These are phyloP conservation scores for Colletotrichum kahawae DNA, from an alignment of 2,329 filamentous ascomycete species.

Conservation along the genomic window DNA sequence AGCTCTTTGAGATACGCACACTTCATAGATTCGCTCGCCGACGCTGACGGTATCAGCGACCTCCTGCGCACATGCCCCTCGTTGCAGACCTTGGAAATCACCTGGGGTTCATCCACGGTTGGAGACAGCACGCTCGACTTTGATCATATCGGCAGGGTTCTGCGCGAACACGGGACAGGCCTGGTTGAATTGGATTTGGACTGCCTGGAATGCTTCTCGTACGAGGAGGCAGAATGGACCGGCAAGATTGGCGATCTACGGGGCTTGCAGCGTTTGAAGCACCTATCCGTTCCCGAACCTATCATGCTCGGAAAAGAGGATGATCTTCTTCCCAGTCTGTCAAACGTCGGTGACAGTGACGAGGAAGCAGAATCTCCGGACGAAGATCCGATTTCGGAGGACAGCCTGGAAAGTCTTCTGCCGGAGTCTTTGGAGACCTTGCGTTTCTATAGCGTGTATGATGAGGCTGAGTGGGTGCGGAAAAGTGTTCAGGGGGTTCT, in stretches of 20 bases:
- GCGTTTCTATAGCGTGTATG: not conserved
- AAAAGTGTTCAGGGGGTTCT: not conserved
- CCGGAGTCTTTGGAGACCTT: not conserved
- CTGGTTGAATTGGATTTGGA: not conserved
- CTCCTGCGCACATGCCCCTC: not conserved
- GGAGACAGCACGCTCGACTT: not conserved
- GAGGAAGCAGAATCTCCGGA: not conserved
- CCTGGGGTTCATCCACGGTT: not conserved
- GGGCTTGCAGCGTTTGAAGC: not conserved
- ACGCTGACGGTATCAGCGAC: not conserved
- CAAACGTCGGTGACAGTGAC: not conserved
- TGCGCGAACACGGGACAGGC: not conserved
- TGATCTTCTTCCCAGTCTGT: not conserved
- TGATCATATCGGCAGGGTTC: not conserved
- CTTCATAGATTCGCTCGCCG: not conserved
- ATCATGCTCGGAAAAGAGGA: not conserved
- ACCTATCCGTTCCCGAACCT: not conserved
- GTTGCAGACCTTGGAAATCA: not conserved
- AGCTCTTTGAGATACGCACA: not conserved
- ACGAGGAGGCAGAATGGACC: not conserved
- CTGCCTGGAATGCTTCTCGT: not conserved
- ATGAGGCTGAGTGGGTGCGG: not conserved
- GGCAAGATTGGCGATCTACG: not conserved
- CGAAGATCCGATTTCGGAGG: not conserved
- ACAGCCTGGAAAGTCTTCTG: not conserved